Conservation (phyloP, 2,329 filamentous ascomycete genomes). For the Aspergillus amoenus region DNA sequence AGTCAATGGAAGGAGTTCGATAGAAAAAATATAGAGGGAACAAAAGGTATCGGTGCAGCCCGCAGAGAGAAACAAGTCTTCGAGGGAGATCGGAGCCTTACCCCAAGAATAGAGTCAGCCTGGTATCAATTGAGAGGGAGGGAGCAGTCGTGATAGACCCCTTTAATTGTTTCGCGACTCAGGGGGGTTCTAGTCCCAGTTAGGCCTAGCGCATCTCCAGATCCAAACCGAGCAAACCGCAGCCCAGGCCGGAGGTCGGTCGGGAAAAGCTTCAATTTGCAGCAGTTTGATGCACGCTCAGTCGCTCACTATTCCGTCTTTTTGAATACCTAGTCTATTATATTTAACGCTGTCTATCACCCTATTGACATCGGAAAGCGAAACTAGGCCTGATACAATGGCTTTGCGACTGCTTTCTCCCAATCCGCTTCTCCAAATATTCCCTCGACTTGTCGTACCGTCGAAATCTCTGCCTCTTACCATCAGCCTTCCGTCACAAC, state of each 20-base stretch:
- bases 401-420: conserved; percentile 27
- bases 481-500: conserved; percentile 35
- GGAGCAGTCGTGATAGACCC: conserved; percentile 20
- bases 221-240: conserved; percentile 21
- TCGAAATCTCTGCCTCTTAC: conserved; percentile 18
- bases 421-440: conserved; percentile 20
- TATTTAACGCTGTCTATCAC: neutral
- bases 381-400: conserved; percentile 21
- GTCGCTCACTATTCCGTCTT: neutral
- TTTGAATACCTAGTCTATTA: neutral
- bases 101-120: conserved; percentile 15
- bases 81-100: conserved; percentile 11
- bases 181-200: conserved; percentile 37
- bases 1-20: conserved; percentile 23
- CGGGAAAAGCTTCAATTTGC: conserved; percentile 23
- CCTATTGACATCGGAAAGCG: conserved; percentile 1
- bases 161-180: conserved; percentile 34
- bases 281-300: conserved; percentile 2
- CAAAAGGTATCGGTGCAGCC: conserved; percentile 10
- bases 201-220: conserved; percentile 32
- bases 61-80: conserved; percentile 11
- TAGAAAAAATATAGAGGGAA: conserved; percentile 15
- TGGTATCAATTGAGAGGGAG: conserved; percentile 15
- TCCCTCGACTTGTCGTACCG: conserved; percentile 23
- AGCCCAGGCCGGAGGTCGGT: neutral